phyloP scores from a whole-genome alignment of 148 eudicot species.

The Persicaria tinctoria region DNA sequence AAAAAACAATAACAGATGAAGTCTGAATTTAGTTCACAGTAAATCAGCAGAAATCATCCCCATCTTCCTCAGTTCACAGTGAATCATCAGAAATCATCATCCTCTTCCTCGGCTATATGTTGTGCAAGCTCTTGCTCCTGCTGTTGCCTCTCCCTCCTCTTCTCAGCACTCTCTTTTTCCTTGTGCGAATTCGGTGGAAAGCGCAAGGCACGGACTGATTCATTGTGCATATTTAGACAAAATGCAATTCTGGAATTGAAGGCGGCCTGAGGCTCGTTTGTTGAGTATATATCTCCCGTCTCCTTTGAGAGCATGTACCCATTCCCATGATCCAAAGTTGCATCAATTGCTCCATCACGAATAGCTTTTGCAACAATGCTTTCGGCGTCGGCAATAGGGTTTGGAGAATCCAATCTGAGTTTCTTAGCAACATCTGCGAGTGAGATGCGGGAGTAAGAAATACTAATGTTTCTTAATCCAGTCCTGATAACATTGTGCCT shows the following conservation, averaged over 20 bases:
- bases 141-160: conserved; percentile 93
- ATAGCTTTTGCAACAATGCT: conserved; percentile 93
- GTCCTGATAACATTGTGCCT: conserved; percentile 93
- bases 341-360: conserved; percentile 95
- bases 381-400: conserved; percentile 94
- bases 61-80: conserved; percentile 15
- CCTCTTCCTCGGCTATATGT: conserved; percentile 57
- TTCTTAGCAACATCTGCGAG: conserved; percentile 79
- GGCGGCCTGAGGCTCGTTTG: conserved; percentile 87
- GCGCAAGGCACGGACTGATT: conserved; percentile 80
- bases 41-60: too few species aligned
- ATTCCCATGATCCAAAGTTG: conserved; percentile 74
- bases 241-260: conserved; percentile 93
- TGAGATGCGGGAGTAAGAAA: conserved; percentile 87
- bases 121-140: conserved; percentile 97
- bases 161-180: conserved; percentile 93
- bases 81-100: too few species aligned
- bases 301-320: conserved; percentile 95
- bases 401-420: conserved; percentile 69
- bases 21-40: too few species aligned
- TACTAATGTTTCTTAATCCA: conserved; percentile 85
- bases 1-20: too few species aligned
- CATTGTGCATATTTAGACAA: conserved; percentile 94
- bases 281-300: conserved; percentile 93
- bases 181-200: conserved; percentile 86